Percentiles rank a stretch among this genome's conserved stretches.
These are phyloP conservation scores for Phyllosticta citribraziliensis DNA, from an alignment of 2,329 filamentous ascomycete species.

Conservation along the genomic window DNA sequence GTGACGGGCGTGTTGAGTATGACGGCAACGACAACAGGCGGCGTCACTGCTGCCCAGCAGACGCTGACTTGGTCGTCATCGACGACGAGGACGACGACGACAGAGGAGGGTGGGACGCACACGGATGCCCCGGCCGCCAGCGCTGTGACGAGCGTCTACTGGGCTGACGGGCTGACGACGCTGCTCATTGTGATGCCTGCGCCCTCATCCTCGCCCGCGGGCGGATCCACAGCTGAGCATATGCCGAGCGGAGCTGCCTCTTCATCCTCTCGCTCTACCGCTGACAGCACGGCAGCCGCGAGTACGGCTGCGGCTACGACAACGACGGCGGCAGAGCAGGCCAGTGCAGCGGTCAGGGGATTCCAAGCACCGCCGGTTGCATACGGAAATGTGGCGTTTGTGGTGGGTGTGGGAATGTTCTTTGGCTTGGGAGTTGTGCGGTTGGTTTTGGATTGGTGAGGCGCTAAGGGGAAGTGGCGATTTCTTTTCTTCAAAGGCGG, in stretches of 20 bases:
- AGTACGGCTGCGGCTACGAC: background rate
- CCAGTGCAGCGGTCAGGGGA: background rate
- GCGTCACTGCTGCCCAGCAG: background rate
- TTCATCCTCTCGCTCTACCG: background rate
- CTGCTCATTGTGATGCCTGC: slow-evolving; percentile 1
- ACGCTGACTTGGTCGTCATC: background rate
- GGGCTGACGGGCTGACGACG: background rate
- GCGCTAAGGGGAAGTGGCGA: too few relatives aligned
- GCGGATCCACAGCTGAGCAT: background rate
- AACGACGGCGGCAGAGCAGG: background rate
- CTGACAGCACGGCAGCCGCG: background rate
- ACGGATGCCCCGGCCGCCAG: background rate
- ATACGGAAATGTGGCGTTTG: background rate
- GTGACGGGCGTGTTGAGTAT: background rate
- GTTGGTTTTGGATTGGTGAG: background rate
- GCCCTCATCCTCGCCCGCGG: background rate
- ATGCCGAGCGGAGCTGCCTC: background rate
- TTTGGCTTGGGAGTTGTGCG: background rate
- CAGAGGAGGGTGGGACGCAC: background rate
- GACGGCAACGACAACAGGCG: background rate
- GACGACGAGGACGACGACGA: background rate
- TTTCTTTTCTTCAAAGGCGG: too few relatives aligned
- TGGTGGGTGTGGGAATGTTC: background rate
- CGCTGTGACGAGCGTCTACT: slow-evolving; percentile 1
- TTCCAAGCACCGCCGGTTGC: background rate